Evolutionary conservation across 1,284 basidiomycete species (phyloP).

Genomic region (Cutaneotrichosporon mucoides): DNA sequence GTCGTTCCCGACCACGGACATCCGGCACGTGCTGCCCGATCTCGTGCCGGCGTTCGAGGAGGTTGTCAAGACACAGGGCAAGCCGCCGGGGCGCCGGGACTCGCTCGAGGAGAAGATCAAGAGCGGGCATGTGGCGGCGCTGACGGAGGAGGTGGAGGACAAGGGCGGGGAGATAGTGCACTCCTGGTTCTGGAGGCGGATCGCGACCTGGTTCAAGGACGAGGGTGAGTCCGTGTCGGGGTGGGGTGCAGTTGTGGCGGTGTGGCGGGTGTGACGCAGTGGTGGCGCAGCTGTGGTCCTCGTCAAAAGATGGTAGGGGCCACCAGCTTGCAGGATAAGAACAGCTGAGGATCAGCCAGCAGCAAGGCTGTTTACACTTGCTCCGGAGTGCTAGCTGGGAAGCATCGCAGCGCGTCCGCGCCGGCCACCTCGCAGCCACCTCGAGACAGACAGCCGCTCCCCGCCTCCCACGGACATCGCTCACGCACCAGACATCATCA

Average conservation of each 20-base stretch:
- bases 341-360: too few species aligned
- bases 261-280: too few species aligned
- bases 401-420: too few species aligned
- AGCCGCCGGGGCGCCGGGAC: conserved; percentile 18
- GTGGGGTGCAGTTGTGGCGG: neutral
- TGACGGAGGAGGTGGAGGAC: conserved; percentile 9
- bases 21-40: conserved; percentile 50
- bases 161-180: conserved; percentile 59
- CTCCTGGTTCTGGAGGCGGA: conserved; percentile 77
- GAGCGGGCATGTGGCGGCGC: conserved; percentile 22
- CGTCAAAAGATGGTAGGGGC: too few species aligned
- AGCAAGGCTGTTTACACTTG: too few species aligned
- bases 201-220: conserved; percentile 70
- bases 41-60: conserved; percentile 44
- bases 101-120: conserved; percentile 33
- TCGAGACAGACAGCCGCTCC: too few species aligned
- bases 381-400: too few species aligned
- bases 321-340: too few species aligned
- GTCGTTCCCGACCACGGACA: conserved; percentile 51
- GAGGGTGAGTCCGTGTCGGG: conserved; percentile 49
- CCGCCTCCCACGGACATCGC: too few species aligned
- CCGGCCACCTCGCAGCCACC: too few species aligned
- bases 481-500: conserved; percentile 58
- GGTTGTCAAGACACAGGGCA: conserved; percentile 25
- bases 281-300: neutral